Conservation (phyloP, 257 asterid species). For the Nemophila menziesii region DNA sequence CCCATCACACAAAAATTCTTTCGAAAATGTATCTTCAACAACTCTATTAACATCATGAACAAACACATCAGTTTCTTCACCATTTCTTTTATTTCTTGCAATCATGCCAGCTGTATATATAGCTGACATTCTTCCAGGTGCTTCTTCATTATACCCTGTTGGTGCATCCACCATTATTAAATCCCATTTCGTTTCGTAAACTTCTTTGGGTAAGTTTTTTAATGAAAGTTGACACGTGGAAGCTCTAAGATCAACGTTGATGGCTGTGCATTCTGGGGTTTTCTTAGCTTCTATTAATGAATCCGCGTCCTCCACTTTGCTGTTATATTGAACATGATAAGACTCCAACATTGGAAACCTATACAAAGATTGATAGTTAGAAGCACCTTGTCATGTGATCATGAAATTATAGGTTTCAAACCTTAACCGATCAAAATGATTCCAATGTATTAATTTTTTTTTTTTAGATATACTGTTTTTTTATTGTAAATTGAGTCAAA, state of each 20-base stretch:
- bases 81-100: slow-evolving; percentile 51
- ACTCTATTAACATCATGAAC: slow-evolving; percentile 87
- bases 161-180: slow-evolving; percentile 92
- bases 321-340: slow-evolving; percentile 48
- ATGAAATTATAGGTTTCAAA: too few relatives aligned
- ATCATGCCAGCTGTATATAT: slow-evolving; percentile 88
- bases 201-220: slow-evolving; percentile 47
- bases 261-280: slow-evolving; percentile 60
- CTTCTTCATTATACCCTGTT: slow-evolving; percentile 70
- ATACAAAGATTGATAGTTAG: too few relatives aligned
- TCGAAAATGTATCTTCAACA: slow-evolving; percentile 62
- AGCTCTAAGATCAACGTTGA: slow-evolving; percentile 40
- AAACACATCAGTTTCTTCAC: slow-evolving; percentile 45
- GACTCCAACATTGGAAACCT: slow-evolving; percentile 73
- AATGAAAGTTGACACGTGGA: slow-evolving; percentile 76
- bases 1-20: slow-evolving; percentile 58
- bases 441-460: too few relatives aligned
- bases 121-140: slow-evolving; percentile 84
- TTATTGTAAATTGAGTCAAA: too few relatives aligned
- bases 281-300: slow-evolving; percentile 43
- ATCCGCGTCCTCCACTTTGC: slow-evolving; percentile 49
- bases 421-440: too few relatives aligned
- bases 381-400: too few relatives aligned
- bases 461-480: too few relatives aligned
- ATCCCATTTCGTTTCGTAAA: slow-evolving; percentile 57